Evolutionary conservation across 768 basidiomycete genomes (phyloP), one percentile per base, ranked within the genome.

Genomic region (Lentinula sp.): DNA sequence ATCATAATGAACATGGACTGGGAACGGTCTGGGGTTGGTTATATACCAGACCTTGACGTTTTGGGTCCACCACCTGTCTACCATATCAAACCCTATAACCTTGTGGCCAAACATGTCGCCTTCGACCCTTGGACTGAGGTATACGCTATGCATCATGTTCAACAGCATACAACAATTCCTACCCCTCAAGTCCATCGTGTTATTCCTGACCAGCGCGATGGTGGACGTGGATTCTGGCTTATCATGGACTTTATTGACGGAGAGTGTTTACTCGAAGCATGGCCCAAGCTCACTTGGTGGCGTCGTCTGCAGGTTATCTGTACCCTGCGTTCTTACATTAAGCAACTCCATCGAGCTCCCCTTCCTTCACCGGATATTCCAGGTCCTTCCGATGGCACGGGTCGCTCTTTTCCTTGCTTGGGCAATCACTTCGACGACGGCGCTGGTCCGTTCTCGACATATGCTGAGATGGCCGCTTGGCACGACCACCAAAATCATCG

Each of bases 241-340:
- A 37, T 71, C 52, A 71, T 73, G 70, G 67, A 70, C 28, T 69
- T 67, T 50, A 64, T 73, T 10, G 57, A 64, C 3, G 71, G 71
- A 7, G 28, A 62, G 32, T 52, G 58, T 18, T 60, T 72, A 5
- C 39, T 48, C 1, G 59, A 36, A 1, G 39, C 60, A 23, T 73
- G 72, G 72, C 54, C 61, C 10, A 53, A 33, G 6, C 45, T 71
- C 35, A 54, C 59, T 37, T 45, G 58, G 33, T 67, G 62, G 65
- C 61, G 57, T 20, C 39, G 65, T 16, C 16, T 69, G 15, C 53
- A 48, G 18, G 51, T 65, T 13, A 37, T 66, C 5, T 70, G 65
- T 63, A 56, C 66, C 13, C 59, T 71, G 1, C 66, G 68, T 6
- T 45, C 62, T 15, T 70, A 71, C 57, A 60, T 73, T 39, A 61